These are phyloP conservation scores for Hura crepitans DNA, from an alignment of 441 rosid genomes.

Conservation along the genomic window DNA sequence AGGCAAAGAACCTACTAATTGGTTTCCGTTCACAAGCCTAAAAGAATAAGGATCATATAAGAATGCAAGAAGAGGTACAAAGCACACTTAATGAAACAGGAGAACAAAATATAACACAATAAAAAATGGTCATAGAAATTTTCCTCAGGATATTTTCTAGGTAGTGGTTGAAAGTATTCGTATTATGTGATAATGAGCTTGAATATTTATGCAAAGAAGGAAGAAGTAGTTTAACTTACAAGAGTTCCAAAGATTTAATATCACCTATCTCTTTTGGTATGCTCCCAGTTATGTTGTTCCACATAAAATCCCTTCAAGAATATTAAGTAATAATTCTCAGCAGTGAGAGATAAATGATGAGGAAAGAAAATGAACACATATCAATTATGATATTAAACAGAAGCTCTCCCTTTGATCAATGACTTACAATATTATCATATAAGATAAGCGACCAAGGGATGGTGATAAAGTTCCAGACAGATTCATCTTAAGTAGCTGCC, in stretches of 20 bases:
- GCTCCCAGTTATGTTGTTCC: conserved; percentile 74
- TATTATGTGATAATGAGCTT: not conserved
- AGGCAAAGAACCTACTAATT: conserved; percentile 64
- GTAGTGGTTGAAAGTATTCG: not conserved
- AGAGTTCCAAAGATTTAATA: conserved; percentile 62
- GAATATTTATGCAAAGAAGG: conserved; percentile 2
- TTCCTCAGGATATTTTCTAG: not conserved
- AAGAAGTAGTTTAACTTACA: conserved; percentile 50
- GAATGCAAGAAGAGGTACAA: not conserved
- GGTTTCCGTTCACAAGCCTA: conserved; percentile 93
- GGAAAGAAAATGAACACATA: not conserved
- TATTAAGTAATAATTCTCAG: conserved; percentile 22
- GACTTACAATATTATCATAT: conserved; percentile 62
- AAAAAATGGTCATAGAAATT: not conserved
- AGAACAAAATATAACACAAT: not conserved
- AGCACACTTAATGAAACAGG: no score
- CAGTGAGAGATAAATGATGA: conserved; percentile 12
- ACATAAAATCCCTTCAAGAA: conserved; percentile 79
- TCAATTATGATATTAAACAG: not conserved
- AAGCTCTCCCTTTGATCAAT: not conserved
- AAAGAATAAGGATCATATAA: conserved; percentile 21
- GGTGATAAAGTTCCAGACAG: conserved; percentile 78
- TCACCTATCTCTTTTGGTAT: conserved; percentile 92
- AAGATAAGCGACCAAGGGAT: conserved; percentile 61
- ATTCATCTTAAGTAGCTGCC: conserved; percentile 73